Evolutionary conservation across 495 filamentous ascomycete genomes (phyloP), one percentile per base, ranked within the genome.

Genomic region (Hapsidospora chrysogenum): DNA sequence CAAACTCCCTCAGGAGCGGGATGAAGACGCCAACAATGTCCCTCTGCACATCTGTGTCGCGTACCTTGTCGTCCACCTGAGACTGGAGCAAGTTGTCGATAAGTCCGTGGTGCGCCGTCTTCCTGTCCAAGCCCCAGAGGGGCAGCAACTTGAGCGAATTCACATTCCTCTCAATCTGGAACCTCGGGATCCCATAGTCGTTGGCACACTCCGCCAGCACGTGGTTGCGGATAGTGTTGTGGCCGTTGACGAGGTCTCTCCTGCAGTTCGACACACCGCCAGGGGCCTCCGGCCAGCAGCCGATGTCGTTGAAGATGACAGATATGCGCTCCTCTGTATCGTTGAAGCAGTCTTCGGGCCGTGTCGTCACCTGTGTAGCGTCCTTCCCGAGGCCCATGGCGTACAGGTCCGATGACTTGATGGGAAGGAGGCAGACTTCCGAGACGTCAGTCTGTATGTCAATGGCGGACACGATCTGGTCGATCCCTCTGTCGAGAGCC

Each of bases 141-240:
- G 31, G 31, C 2, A 33, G 31, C 6, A 33, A 13, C 17, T 33
- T 33, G 31, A 33, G 3, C 31, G 31, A 33, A 16, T 33, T 16
- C 17, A 33, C 31, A 18, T 22, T 33, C 31, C 19, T 33, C 17
- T 33, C 31, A 3, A 33, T 18, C 31, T 33, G 31, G 31, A 33
- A 33, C 11, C 31, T 16, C 9, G 31, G 31, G 17, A 33, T 21
- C 4, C 31, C 31, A 13, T 8, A 33, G 17, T 33, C 31, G 19
- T 15, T 33, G 4, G 31, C 31, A 4, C 15, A 33, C 31, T 33
- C 31, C 4, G 31, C 31, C 16, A 33, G 31, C 17, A 33, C 35
- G 22, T 36, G 27, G 35, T 36, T 36, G 35, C 35, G 35, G 17
- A 36, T 36, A 3, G 35, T 36, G 27, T n/a, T 36, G 35, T 36